Percentiles rank a stretch among this genome's conserved stretches.
phyloP scores from a whole-genome alignment of 345 rosid species.

The Salix udensis region DNA sequence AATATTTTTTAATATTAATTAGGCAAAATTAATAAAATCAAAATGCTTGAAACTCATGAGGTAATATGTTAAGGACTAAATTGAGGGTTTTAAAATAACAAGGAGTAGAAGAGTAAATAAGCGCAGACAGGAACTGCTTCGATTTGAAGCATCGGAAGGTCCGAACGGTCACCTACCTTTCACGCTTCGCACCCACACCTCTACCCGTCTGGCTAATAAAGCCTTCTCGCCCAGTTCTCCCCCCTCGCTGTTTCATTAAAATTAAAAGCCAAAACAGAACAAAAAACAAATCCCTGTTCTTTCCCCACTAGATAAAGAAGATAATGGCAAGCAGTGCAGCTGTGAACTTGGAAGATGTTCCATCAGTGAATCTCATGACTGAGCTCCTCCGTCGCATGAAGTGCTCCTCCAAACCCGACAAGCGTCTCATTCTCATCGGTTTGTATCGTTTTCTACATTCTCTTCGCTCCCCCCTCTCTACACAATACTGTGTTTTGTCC shows the following conservation, averaged over 20 bases:
- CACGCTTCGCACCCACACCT: neutral
- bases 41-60: too few species aligned
- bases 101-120: constrained; percentile 15
- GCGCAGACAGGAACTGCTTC: constrained; percentile 1
- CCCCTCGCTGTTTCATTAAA: neutral
- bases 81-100: too few species aligned
- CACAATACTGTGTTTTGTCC: neutral
- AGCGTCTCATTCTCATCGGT: constrained; percentile 93
- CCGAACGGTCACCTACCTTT: constrained; percentile 7
- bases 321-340: constrained; percentile 48
- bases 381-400: constrained; percentile 96
- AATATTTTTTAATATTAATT: too few species aligned
- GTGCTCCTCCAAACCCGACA: constrained; percentile 83
- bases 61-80: too few species aligned
- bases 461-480: neutral
- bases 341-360: constrained; percentile 70
- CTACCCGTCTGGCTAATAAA: neutral
- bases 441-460: neutral
- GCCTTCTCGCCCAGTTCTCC: neutral
- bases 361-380: constrained; percentile 69
- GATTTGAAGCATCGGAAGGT: constrained; percentile 27
- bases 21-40: too few species aligned
- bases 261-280: neutral
- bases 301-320: neutral
- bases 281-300: neutral